Percentiles rank a stretch among this genome's conserved stretches.
Conservation (phyloP, 2,329 filamentous ascomycete species). For the Fusarium sp. region DNA sequence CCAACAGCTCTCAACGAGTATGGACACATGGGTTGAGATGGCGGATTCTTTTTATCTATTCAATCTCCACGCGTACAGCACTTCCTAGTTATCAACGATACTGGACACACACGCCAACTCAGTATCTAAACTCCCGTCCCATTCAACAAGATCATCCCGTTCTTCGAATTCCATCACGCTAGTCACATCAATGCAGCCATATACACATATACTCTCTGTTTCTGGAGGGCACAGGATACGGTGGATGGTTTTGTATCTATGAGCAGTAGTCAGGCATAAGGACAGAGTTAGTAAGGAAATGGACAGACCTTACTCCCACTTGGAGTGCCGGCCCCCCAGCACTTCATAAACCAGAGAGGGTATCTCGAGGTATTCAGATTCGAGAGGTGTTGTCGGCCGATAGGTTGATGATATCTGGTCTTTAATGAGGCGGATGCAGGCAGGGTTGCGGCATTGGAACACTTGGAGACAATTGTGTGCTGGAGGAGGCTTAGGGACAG, state of each 20-base stretch:
- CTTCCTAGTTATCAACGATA: not conserved
- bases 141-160: not conserved
- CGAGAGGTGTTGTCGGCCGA: slow-evolving; percentile 10
- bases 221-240: not conserved
- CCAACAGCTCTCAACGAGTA: not conserved
- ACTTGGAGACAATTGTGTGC: slow-evolving; percentile 10
- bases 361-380: slow-evolving; percentile 17
- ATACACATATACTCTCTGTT: not conserved
- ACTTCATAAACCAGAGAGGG: slow-evolving; percentile 17
- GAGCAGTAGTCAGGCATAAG: not conserved
- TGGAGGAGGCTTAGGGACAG: not conserved
- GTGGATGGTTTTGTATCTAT: slow-evolving; percentile 10
- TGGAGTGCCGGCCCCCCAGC: slow-evolving; percentile 11
- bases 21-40: not conserved
- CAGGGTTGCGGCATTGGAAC: slow-evolving; percentile 6
- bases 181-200: slow-evolving; percentile 8
- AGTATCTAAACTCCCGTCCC: not conserved
- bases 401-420: not conserved
- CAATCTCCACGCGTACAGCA: not conserved
- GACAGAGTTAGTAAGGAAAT: not conserved
- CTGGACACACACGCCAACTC: not conserved
- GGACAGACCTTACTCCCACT: slow-evolving; percentile 15
- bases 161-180: slow-evolving; percentile 19
- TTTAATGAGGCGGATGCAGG: slow-evolving; percentile 2
- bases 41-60: not conserved